phyloP scores from a whole-genome alignment of 495 filamentous ascomycete species.

The Penicillium mononematosum region DNA sequence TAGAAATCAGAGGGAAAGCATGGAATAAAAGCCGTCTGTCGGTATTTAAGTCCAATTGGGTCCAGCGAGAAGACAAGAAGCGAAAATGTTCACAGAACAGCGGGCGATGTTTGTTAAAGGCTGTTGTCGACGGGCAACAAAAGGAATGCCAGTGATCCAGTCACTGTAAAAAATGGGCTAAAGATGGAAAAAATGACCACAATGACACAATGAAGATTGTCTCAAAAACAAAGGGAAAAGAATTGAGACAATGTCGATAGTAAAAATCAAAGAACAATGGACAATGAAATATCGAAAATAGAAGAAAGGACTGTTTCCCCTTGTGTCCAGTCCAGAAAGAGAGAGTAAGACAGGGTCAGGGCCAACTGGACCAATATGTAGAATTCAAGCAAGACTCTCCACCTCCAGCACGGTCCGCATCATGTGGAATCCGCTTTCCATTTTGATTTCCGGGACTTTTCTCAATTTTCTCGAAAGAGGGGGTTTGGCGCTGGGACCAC shows the following conservation, averaged over 20 bases:
- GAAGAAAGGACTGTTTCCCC: slow-evolving; percentile 13
- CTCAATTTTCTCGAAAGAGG: neutral
- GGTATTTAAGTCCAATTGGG: slow-evolving; percentile 11
- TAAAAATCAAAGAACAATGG: slow-evolving; percentile 14
- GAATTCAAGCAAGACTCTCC: slow-evolving; percentile 15
- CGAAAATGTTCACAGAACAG: slow-evolving; percentile 20
- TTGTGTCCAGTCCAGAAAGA: slow-evolving; percentile 17
- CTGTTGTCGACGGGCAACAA: slow-evolving; percentile 37
- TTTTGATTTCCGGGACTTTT: neutral
- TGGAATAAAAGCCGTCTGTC: slow-evolving; percentile 6
- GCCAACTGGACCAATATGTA: slow-evolving; percentile 15
- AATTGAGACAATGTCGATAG: slow-evolving; percentile 14
- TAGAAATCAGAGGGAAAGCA: slow-evolving; percentile 11
- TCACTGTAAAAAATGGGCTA: slow-evolving; percentile 25
- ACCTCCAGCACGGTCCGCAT: slow-evolving; percentile 4
- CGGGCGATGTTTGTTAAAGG: slow-evolving; percentile 11
- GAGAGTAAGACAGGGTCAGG: slow-evolving; percentile 22
- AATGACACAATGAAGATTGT: slow-evolving; percentile 21
- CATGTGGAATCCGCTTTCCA: neutral
- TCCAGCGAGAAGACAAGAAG: slow-evolving; percentile 10
- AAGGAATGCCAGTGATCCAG: slow-evolving; percentile 43
- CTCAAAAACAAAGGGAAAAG: slow-evolving; percentile 22
- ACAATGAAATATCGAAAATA: slow-evolving; percentile 16
- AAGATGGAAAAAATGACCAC: slow-evolving; percentile 24
- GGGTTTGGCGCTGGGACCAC: neutral